Evolutionary conservation across 108 stramenopile genomes (phyloP), one percentile per base, ranked within the genome.

Genomic region (Pinguiococcus pyrenoidosus): DNA sequence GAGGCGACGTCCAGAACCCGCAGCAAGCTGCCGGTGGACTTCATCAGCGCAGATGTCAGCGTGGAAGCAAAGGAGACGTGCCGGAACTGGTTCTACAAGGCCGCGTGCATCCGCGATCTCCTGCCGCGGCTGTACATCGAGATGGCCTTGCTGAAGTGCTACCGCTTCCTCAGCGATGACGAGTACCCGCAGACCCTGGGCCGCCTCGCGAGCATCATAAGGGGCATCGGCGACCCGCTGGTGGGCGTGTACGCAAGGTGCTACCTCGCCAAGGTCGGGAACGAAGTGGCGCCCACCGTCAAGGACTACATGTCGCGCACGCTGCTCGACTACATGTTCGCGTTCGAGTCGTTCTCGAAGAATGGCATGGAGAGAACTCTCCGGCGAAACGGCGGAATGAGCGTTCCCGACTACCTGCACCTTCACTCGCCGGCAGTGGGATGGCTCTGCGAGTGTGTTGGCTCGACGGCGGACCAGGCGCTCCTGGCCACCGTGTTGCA

Each of bases 1-100:
- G 62, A 67, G 27, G 69, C 29, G 32, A 23, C 38, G 14, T 27
- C n/a, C 26, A 26, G 18, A 0, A 28, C 17, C 42, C 28, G 53
- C 16, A 23, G 30, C 17, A 3, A 25, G 17, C 37, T 69, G 27
- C 54, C 58, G 13, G 26, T 20, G 22, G 39, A 56, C 33, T 68
- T 60, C 28, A 46, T 35, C 14, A 32, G 35, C 34, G 43, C 44
- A 2, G 68, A 73, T 30, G 46, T 69, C 8, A 25, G 49, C 34
- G 20, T 41, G 12, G 49, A 38, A 16, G 66, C 70, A 5, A 56
- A 54, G 29, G 66, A 68, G 41, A 73, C 59, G 12, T 51, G 47
- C 51, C 52, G 69, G 10, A 73, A 73, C 64, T 73, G 72, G 72
- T 66, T 73, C 45, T 69, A 66, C 54, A 73, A 73, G 43, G 66